Percentiles rank a stretch among this genome's conserved stretches.
Conservation (phyloP, 768 basidiomycete species). For the Infundibulicybe gibba region DNA sequence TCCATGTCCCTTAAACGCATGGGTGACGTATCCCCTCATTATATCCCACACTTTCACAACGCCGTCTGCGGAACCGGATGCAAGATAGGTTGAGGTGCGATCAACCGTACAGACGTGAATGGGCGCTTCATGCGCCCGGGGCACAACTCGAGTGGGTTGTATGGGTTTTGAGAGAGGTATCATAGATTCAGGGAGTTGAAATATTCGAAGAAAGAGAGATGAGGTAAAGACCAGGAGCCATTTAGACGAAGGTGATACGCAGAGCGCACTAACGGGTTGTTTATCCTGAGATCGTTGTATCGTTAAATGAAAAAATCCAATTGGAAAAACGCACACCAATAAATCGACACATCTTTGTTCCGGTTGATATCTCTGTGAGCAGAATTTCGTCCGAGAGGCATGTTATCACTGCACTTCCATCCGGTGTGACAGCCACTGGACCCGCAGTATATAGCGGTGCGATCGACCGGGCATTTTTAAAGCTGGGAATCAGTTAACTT, state of each 20-base stretch:
- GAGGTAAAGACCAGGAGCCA: slow-evolving; percentile 80
- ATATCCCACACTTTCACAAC: slow-evolving; percentile 98
- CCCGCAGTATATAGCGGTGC: slow-evolving; percentile 87
- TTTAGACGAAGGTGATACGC: slow-evolving; percentile 71
- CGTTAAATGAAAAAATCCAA: slow-evolving; percentile 1
- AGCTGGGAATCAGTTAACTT: slow-evolving; percentile 41
- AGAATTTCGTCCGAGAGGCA: slow-evolving; percentile 86
- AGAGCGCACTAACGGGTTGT: slow-evolving; percentile 79
- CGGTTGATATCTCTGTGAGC: slow-evolving; percentile 75
- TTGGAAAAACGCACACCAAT: slow-evolving; percentile 60
- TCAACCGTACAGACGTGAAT: slow-evolving; percentile 86
- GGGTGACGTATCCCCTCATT: slow-evolving; percentile 82
- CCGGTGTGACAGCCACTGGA: slow-evolving; percentile 72
- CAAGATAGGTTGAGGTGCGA: slow-evolving; percentile 85
- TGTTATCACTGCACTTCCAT: slow-evolving; percentile 79
- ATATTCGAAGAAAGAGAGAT: slow-evolving; percentile 79
- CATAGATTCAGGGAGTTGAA: slow-evolving; percentile 60
- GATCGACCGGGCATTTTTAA: slow-evolving; percentile 70
- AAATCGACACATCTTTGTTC: slow-evolving; percentile 77
- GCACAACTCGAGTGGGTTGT: slow-evolving; percentile 69
- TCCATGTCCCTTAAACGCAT: slow-evolving; percentile 94
- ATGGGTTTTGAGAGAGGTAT: slow-evolving; percentile 44
- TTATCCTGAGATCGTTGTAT: slow-evolving; percentile 56
- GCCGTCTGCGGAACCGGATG: slow-evolving; percentile 95
- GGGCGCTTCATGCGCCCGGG: slow-evolving; percentile 90